phyloP scores from a whole-genome alignment of 495 filamentous ascomycete species.

The Aeminium ludgeri region DNA sequence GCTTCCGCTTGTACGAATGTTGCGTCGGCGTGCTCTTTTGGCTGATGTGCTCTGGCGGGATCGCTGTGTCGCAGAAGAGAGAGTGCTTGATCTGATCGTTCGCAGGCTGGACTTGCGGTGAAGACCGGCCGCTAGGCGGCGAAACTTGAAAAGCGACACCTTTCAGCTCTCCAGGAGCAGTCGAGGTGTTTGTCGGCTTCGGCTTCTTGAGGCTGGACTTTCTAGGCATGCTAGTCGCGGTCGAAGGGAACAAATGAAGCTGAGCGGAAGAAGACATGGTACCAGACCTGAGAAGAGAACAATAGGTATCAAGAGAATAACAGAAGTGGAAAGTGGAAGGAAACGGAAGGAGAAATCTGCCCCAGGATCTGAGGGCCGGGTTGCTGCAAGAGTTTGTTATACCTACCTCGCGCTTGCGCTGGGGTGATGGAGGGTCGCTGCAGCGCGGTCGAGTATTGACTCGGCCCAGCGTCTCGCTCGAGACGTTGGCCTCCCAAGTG shows the following conservation, averaged over 20 bases:
- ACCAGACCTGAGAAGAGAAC: slow-evolving; percentile 4
- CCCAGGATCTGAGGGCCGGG: too few relatives aligned
- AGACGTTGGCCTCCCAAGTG: too few relatives aligned
- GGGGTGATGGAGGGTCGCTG: too few relatives aligned
- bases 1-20: neutral
- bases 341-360: too few relatives aligned
- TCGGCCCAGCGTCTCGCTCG: too few relatives aligned
- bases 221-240: slow-evolving; percentile 2
- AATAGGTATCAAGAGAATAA: slow-evolving; percentile 1
- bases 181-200: neutral
- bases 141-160: slow-evolving; percentile 11
- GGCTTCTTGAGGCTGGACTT: slow-evolving; percentile 9
- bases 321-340: neutral
- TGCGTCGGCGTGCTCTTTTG: neutral
- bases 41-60: neutral
- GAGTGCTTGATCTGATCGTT: slow-evolving; percentile 11
- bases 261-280: slow-evolving; percentile 10
- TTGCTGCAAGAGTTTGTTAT: too few relatives aligned
- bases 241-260: slow-evolving; percentile 10
- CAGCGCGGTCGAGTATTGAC: too few relatives aligned
- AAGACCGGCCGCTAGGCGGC: neutral
- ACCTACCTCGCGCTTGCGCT: too few relatives aligned
- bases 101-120: slow-evolving; percentile 4
- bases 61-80: slow-evolving; percentile 12
- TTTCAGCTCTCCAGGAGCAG: slow-evolving; percentile 3